Percentiles rank a stretch among this genome's conserved stretches.
phyloP scores from a whole-genome alignment of 202 grass and related monocot species.

The Dendrocalamus latiflorus region DNA sequence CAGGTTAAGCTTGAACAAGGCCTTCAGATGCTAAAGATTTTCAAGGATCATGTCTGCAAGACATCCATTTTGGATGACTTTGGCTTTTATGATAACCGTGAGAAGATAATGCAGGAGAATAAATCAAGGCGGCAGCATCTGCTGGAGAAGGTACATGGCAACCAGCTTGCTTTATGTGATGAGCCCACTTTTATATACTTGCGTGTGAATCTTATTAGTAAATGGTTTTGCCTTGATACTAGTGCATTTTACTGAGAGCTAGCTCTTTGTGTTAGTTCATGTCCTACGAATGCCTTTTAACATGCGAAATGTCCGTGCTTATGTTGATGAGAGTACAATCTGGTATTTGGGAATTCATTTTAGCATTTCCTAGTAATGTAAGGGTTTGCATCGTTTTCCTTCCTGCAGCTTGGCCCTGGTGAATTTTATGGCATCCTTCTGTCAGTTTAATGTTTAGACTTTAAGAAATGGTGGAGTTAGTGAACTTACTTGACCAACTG shows the following conservation, averaged over 20 bases:
- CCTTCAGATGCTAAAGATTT: constrained; percentile 58
- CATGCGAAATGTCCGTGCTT: not conserved
- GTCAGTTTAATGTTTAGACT: not conserved
- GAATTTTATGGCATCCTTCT: not conserved
- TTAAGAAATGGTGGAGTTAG: not conserved
- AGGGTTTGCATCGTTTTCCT: not conserved
- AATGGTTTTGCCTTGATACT: not conserved
- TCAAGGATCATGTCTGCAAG: no score
- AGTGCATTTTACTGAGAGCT: not conserved
- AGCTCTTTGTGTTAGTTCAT: no score
- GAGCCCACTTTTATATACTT: not conserved
- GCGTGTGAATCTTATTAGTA: not conserved
- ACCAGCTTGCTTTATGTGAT: constrained; percentile 10
- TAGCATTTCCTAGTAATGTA: not conserved
- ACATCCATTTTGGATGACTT: no score
- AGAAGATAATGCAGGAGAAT: constrained; percentile 65
- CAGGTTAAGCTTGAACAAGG: constrained; percentile 70
- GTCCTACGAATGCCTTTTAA: no score
- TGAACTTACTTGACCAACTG: not conserved
- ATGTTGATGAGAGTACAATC: not conserved
- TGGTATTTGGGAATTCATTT: not conserved
- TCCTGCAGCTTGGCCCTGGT: not conserved
- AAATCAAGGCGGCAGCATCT: constrained; percentile 53
- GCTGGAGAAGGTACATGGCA: constrained; percentile 44
- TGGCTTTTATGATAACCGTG: no score